phyloP scores from a whole-genome alignment of 306 rosid genomes.

The Abrus pulchellus region DNA sequence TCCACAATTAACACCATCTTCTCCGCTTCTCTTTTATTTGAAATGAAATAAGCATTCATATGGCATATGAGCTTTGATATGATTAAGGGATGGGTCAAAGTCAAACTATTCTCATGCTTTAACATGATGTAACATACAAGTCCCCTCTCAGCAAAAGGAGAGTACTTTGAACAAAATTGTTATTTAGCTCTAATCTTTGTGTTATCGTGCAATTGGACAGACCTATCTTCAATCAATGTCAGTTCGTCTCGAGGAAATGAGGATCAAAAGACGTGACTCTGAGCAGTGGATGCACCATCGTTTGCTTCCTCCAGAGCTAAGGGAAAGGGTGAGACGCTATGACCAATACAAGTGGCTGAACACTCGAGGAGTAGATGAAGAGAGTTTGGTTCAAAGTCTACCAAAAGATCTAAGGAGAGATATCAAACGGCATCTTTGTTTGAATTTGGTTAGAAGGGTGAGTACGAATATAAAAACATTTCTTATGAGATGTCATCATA shows the following conservation, averaged over 20 bases:
- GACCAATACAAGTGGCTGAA: constrained; percentile 68
- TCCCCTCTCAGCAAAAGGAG: not conserved
- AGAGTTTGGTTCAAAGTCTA: constrained; percentile 57
- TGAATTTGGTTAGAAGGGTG: constrained; percentile 91
- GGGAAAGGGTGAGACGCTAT: constrained; percentile 60
- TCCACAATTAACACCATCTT: too few species aligned
- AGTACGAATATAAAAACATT: constrained; percentile 32
- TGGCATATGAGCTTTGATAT: too few species aligned
- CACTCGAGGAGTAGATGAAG: constrained; percentile 69
- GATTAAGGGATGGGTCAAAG: not conserved
- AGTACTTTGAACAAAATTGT: constrained; percentile 9
- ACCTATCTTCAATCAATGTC: constrained; percentile 64
- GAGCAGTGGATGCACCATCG: constrained; percentile 75
- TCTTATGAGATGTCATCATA: not conserved
- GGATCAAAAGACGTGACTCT: constrained; percentile 63
- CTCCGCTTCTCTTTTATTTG: too few species aligned
- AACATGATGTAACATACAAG: constrained; percentile 3
- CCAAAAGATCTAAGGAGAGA: constrained; percentile 68
- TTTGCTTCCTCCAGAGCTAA: constrained; percentile 61
- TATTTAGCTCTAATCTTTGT: constrained; percentile 10
- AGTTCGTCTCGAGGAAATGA: constrained; percentile 67
- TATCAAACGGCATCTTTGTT: constrained; percentile 65
- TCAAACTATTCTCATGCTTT: constrained; percentile 16
- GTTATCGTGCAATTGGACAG: constrained; percentile 47
- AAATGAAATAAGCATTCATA: too few species aligned